These are phyloP conservation scores for Chlamydomonas incerta DNA, from an alignment of 139 green algal species.

Conservation along the genomic window DNA sequence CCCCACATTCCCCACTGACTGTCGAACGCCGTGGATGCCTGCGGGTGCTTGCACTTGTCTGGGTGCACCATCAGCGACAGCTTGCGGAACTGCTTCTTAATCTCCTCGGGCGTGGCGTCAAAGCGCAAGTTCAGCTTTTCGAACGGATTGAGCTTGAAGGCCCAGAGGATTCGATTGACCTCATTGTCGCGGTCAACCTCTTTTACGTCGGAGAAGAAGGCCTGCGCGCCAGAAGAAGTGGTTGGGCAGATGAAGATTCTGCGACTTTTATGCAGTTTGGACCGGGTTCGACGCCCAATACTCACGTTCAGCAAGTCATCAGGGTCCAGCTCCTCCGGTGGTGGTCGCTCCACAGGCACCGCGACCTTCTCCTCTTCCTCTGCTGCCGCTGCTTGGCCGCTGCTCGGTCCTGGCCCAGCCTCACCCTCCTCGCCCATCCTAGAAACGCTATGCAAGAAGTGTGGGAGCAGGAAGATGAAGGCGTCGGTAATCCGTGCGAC, in stretches of 20 bases:
- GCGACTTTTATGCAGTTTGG: no score
- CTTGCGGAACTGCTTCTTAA: conserved; percentile 91
- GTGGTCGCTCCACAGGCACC: background rate
- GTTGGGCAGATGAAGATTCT: no score
- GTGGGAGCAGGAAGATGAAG: no score
- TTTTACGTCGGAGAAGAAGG: conserved; percentile 91
- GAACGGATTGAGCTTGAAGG: conserved; percentile 98
- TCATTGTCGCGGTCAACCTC: conserved; percentile 94
- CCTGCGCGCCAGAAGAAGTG: conserved; percentile 47
- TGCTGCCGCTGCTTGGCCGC: background rate
- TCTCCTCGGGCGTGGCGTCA: conserved; percentile 82
- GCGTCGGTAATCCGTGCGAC: no score
- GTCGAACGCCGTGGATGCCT: conserved; percentile 89
- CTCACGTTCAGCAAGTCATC: conserved; percentile 31
- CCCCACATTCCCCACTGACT: conserved; percentile 51
- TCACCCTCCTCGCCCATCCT: background rate
- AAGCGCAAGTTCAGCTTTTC: conserved; percentile 93
- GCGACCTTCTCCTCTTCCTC: background rate
- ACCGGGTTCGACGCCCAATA: background rate
- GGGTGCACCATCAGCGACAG: conserved; percentile 90
- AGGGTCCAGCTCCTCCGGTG: conserved; percentile 28
- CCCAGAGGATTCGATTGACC: conserved; percentile 89
- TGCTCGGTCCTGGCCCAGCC: conserved; percentile 29
- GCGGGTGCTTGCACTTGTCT: conserved; percentile 91
- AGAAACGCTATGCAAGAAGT: no score